phyloP scores from a whole-genome alignment of 108 stramenopile genomes.

The Cyclotella choctawhatcheeana region DNA sequence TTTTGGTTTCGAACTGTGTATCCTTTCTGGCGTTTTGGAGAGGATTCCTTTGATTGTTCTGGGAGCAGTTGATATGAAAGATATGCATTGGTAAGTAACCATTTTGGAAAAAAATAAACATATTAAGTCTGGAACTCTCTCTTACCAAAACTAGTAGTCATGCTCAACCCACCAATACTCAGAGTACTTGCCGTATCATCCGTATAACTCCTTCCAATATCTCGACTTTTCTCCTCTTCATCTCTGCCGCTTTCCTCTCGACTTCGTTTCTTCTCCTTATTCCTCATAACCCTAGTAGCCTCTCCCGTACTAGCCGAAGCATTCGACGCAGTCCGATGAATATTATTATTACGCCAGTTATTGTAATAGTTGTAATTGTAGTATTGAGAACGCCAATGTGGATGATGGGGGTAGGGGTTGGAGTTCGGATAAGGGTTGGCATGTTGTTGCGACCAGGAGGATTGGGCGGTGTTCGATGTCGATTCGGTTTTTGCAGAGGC shows the following conservation, averaged over 20 bases:
- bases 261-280: neutral
- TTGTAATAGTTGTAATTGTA: slow-evolving; percentile 6
- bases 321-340: slow-evolving; percentile 4
- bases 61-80: neutral
- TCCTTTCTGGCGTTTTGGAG: slow-evolving; percentile 47
- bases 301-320: neutral
- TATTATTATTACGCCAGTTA: neutral
- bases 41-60: slow-evolving; percentile 20
- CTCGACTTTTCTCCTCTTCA: slow-evolving; percentile 12
- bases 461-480: neutral
- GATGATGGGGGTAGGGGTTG: neutral
- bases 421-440: neutral
- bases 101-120: neutral
- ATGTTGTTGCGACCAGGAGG: neutral
- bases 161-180: slow-evolving; percentile 39
- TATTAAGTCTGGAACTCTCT: slow-evolving; percentile 5
- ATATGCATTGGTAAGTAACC: neutral
- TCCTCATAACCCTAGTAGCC: neutral
- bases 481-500: neutral
- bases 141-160: slow-evolving; percentile 35
- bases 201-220: slow-evolving; percentile 5
- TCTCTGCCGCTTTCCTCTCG: slow-evolving; percentile 6
- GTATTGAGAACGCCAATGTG: slow-evolving; percentile 1
- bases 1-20: slow-evolving; percentile 20
- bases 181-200: slow-evolving; percentile 27